Evolutionary conservation across 2,329 filamentous ascomycete genomes (phyloP).

Genomic region (Diaporthe caulivora): DNA sequence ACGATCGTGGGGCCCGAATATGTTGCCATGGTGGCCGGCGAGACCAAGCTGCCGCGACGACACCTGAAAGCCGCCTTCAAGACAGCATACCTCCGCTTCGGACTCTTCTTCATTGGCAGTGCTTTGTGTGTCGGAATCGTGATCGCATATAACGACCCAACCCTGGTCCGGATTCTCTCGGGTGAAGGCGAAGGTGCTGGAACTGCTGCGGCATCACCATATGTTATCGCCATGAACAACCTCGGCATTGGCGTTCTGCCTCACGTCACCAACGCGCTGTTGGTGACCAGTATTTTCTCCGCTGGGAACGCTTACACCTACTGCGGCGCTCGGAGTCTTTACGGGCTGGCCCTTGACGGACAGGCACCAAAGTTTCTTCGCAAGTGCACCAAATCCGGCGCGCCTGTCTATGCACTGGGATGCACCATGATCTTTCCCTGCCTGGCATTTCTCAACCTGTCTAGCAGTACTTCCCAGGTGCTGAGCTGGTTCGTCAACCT

Average conservation of each 20-base stretch:
- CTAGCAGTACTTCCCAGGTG: slow-evolving; percentile 37
- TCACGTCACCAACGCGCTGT: slow-evolving; percentile 68
- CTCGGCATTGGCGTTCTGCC: slow-evolving; percentile 65
- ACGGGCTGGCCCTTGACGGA: slow-evolving; percentile 39
- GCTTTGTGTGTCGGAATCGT: slow-evolving; percentile 76
- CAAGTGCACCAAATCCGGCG: slow-evolving; percentile 70
- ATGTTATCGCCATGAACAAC: slow-evolving; percentile 72
- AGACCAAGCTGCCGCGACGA: slow-evolving; percentile 72
- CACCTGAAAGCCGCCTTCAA: slow-evolving; percentile 79
- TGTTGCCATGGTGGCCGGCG: slow-evolving; percentile 76
- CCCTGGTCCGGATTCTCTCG: slow-evolving; percentile 63
- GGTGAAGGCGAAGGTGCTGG: slow-evolving; percentile 55
- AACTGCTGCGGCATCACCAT: slow-evolving; percentile 70
- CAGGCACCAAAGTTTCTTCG: slow-evolving; percentile 57
- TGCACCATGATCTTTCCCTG: slow-evolving; percentile 66
- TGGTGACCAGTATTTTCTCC: slow-evolving; percentile 39
- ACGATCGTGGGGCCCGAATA: slow-evolving; percentile 77
- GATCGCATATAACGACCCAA: slow-evolving; percentile 72
- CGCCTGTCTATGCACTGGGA: slow-evolving; percentile 69
- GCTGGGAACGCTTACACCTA: slow-evolving; percentile 40
- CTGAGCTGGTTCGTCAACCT: slow-evolving; percentile 66
- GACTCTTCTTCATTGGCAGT: slow-evolving; percentile 78
- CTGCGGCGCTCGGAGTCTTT: slow-evolving; percentile 38
- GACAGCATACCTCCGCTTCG: slow-evolving; percentile 79
- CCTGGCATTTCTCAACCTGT: slow-evolving; percentile 46